Conservation (phyloP, 2,329 filamentous ascomycete species). For the Tolypocladium inflatum region DNA sequence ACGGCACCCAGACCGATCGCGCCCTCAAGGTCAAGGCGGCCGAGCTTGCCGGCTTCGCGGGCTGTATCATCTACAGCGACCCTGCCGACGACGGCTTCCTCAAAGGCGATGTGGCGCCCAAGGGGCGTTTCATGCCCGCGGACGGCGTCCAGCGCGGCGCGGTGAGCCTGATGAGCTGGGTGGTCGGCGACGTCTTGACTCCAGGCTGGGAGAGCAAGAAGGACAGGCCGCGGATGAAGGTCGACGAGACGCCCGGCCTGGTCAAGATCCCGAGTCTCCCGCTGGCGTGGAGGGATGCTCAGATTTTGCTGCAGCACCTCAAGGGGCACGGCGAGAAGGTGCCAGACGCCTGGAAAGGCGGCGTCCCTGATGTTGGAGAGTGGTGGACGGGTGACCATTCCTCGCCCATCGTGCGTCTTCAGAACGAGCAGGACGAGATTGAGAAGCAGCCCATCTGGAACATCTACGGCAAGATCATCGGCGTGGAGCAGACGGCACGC, state of each 20-base stretch:
- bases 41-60: slow-evolving; percentile 74
- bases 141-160: slow-evolving; percentile 76
- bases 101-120: slow-evolving; percentile 62
- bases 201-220: slow-evolving; percentile 73
- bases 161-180: slow-evolving; percentile 72
- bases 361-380: slow-evolving; percentile 61
- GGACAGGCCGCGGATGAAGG: slow-evolving; percentile 54
- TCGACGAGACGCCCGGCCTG: slow-evolving; percentile 62
- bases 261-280: slow-evolving; percentile 83
- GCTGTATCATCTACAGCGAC: slow-evolving; percentile 89
- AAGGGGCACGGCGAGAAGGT: slow-evolving; percentile 64
- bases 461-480: slow-evolving; percentile 72
- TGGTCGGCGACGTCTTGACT: slow-evolving; percentile 84
- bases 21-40: slow-evolving; percentile 85
- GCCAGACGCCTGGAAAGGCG: slow-evolving; percentile 64
- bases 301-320: slow-evolving; percentile 65
- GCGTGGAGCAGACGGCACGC: slow-evolving; percentile 76
- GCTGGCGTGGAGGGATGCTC: slow-evolving; percentile 80
- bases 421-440: slow-evolving; percentile 80
- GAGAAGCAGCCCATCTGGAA: slow-evolving; percentile 85
- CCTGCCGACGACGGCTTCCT: slow-evolving; percentile 75
- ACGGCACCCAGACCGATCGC: slow-evolving; percentile 62
- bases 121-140: slow-evolving; percentile 69
- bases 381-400: slow-evolving; percentile 78
- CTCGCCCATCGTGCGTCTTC: slow-evolving; percentile 70